Evolutionary conservation across 2,329 filamentous ascomycete species (phyloP).

Genomic region (Neopestalotiopsis sp.): DNA sequence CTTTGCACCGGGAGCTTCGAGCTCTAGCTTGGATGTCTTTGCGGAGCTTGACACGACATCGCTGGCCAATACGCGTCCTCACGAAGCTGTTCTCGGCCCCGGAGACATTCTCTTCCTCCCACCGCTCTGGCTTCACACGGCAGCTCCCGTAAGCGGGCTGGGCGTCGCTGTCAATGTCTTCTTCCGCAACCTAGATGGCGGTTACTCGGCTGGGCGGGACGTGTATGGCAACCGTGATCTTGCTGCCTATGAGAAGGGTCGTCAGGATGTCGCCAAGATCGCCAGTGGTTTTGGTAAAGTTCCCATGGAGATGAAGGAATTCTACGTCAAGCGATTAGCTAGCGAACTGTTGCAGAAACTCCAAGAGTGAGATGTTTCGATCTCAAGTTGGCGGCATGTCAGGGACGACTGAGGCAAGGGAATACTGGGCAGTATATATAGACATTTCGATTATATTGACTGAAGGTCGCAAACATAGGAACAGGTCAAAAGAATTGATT

Average conservation of each 20-base stretch:
- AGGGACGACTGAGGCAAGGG: background rate
- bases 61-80: conserved; percentile 60
- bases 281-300: conserved; percentile 66
- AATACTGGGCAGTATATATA: background rate
- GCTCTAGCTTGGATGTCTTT: conserved; percentile 78
- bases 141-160: conserved; percentile 58
- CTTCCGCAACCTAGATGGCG: conserved; percentile 72
- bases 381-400: no score
- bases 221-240: conserved; percentile 90
- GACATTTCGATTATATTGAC: no score
- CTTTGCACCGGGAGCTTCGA: conserved; percentile 79
- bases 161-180: conserved; percentile 91
- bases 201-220: conserved; percentile 77
- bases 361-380: conserved; percentile 29
- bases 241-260: conserved; percentile 81
- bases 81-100: conserved; percentile 68
- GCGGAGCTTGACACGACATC: conserved; percentile 45
- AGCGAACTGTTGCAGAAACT: conserved; percentile 60
- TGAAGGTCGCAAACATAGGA: no score
- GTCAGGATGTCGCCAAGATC: conserved; percentile 74
- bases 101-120: conserved; percentile 85
- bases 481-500: conserved; percentile 19
- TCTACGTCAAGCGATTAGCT: conserved; percentile 76
- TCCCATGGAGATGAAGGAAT: conserved; percentile 69
- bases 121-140: conserved; percentile 83